Evolutionary conservation across 1,139 yeast species (phyloP).

Genomic region (Diutina sp.): DNA sequence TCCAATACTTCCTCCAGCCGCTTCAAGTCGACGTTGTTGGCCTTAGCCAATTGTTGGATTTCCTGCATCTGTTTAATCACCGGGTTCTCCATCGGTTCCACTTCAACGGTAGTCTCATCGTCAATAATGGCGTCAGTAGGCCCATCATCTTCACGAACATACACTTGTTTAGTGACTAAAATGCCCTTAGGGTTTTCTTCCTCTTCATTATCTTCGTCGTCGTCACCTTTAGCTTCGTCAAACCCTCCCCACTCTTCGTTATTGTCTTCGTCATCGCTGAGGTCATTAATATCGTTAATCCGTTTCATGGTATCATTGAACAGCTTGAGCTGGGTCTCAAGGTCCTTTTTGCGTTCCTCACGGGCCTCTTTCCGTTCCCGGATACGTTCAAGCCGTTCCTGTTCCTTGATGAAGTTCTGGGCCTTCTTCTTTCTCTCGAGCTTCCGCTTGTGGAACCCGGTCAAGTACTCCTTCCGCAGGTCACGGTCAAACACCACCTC

Average conservation of each 20-base stretch:
- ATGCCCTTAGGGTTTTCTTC: slow-evolving; percentile 19
- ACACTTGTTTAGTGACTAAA: slow-evolving; percentile 29
- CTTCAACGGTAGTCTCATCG: slow-evolving; percentile 51
- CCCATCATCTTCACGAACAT: slow-evolving; percentile 27
- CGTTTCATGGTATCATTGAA: slow-evolving; percentile 32
- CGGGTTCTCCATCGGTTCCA: slow-evolving; percentile 42
- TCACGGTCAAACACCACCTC: slow-evolving; percentile 76
- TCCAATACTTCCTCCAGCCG: slow-evolving; percentile 50
- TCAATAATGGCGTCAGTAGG: slow-evolving; percentile 31
- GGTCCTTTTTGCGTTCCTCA: slow-evolving; percentile 55
- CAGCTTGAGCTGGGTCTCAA: slow-evolving; percentile 49
- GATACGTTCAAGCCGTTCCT: slow-evolving; percentile 57
- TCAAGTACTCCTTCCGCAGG: slow-evolving; percentile 64
- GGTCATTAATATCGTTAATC: slow-evolving; percentile 21
- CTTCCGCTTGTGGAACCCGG: slow-evolving; percentile 94
- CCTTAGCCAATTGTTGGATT: slow-evolving; percentile 41
- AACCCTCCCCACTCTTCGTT: slow-evolving; percentile 15
- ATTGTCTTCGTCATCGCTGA: slow-evolving; percentile 16
- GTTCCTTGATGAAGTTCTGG: slow-evolving; percentile 58
- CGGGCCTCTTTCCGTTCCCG: slow-evolving; percentile 63
- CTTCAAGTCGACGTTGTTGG: slow-evolving; percentile 50
- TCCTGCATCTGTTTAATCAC: slow-evolving; percentile 18
- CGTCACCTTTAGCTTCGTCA: slow-evolving; percentile 8
- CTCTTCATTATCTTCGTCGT: slow-evolving; percentile 5
- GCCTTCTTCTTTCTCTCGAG: slow-evolving; percentile 82